Evolutionary conservation across 352 stramenopile species (phyloP).

Genomic region (Phytophthora sojae): DNA sequence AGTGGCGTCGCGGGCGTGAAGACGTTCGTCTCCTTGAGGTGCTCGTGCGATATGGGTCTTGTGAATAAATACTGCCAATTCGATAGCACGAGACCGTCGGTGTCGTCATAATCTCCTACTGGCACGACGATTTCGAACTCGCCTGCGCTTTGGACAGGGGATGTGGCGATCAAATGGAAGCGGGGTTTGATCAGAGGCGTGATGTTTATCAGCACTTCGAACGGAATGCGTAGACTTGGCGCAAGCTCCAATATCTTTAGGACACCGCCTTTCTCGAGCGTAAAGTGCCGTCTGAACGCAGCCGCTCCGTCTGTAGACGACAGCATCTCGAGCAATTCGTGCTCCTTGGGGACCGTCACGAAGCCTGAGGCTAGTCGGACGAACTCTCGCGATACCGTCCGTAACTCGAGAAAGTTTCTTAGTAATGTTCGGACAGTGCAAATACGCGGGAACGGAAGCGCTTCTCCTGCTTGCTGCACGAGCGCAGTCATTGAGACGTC

Average conservation of each 20-base stretch:
- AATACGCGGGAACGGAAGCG: conserved; percentile 86
- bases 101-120: conserved; percentile 64
- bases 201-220: conserved; percentile 86
- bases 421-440: conserved; percentile 91
- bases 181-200: conserved; percentile 88
- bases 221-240: conserved; percentile 50
- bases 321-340: conserved; percentile 52
- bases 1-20: neutral
- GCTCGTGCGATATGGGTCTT: neutral
- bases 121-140: conserved; percentile 91
- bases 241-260: conserved; percentile 78
- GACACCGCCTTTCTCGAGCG: conserved; percentile 57
- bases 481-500: neutral
- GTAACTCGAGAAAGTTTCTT: conserved; percentile 92
- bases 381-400: conserved; percentile 65
- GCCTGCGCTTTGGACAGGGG: conserved; percentile 54
- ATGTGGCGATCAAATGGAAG: conserved; percentile 95
- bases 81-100: conserved; percentile 29
- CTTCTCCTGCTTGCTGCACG: neutral
- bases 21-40: neutral
- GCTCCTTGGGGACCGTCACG: conserved; percentile 45
- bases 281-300: conserved; percentile 86
- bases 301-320: conserved; percentile 70
- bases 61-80: conserved; percentile 28
- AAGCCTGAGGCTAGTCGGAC: conserved; percentile 62